Percentiles rank a stretch among this genome's conserved stretches.
phyloP scores from a whole-genome alignment of 805 yeast genomes.

The Ogataea ramenticola region DNA sequence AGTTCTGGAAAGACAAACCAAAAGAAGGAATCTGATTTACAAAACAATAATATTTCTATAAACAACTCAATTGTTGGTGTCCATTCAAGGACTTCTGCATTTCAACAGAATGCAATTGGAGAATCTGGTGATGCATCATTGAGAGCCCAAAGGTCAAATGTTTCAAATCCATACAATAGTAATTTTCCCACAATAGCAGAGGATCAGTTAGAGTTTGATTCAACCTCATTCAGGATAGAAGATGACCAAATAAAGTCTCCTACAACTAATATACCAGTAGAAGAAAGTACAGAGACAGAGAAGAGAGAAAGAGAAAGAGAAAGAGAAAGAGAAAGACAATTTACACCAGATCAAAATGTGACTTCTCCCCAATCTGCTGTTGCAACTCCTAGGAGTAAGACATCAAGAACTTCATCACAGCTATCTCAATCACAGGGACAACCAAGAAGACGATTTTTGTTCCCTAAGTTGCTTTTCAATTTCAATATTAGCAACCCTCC shows the following conservation, averaged over 20 bases:
- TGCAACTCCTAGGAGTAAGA: background rate
- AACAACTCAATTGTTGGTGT: background rate
- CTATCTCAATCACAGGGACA: background rate
- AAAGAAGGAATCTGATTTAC: background rate
- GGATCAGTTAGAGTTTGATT: slow-evolving; percentile 28
- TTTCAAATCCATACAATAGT: background rate
- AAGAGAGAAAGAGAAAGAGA: background rate
- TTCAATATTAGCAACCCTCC: slow-evolving; percentile 27
- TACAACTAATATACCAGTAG: slow-evolving; percentile 9
- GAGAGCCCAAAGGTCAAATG: background rate
- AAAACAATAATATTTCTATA: too few species aligned
- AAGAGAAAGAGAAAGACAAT: background rate
- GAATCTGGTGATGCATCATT: slow-evolving; percentile 3
- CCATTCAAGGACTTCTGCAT: background rate
- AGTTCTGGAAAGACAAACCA: too few species aligned
- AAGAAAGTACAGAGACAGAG: background rate
- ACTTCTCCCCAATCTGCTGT: background rate
- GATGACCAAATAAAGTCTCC: slow-evolving; percentile 30
- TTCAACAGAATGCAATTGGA: background rate
- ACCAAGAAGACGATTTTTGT: slow-evolving; percentile 21
- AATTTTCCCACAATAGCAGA: slow-evolving; percentile 21
- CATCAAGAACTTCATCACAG: background rate
- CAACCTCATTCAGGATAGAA: slow-evolving; percentile 5
- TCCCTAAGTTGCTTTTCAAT: slow-evolving; percentile 27
- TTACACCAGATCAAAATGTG: background rate